Base-by-base conservation (phyloP, 148 eudicot species). In the Rhododendron williamsianum region DNA sequence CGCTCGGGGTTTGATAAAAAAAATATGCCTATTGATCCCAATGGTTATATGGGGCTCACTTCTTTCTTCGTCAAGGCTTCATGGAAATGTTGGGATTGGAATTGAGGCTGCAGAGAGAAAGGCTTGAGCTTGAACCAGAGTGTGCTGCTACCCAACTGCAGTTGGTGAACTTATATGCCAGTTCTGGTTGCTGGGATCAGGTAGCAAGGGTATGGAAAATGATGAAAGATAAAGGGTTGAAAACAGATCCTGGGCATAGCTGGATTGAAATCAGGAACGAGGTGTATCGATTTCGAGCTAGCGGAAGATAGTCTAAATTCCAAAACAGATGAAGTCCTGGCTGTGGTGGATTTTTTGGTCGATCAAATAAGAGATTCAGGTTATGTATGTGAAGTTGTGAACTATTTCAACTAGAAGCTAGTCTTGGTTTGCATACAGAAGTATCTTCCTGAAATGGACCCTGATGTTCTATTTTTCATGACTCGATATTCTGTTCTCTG, bases 151-250 rank as follows among this genome's bases (percentile, higher is more conserved):
- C 76, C 38, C 18, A 71, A 38, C 19, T 71, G 38, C 76, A 71
- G 76, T 71, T 71, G 38, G 38, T 71, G 76, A 71, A 71, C 76
- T 71, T 71, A 11, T 71, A 71, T 71, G 76, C 76, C 76, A 71
- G 38, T 30, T 71, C 30, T 71, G 76, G 38, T 71, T 25, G 76
- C 76, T 71, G 76, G 76, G 38, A 71, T 71, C 76, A 71, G 36
- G 76, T 71, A 71, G 76, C 76, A 71, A 71, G 38, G 38, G 38
- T 71, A 30, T 2, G 38, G 76, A 71, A 71, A 30, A 11, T 71
- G 38, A 71, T 71, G 76, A 71, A 71, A 30, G 38, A 71, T 30
- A 71, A 30, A 71, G 76, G 76, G 36, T 71, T 71, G 38, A 71
- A 13, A 71, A 30, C 36, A 71, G 36, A 71, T 71, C 19, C 76